These are phyloP conservation scores for Takashimella koratensis DNA, from an alignment of 1,284 basidiomycete genomes.

Conservation along the genomic window DNA sequence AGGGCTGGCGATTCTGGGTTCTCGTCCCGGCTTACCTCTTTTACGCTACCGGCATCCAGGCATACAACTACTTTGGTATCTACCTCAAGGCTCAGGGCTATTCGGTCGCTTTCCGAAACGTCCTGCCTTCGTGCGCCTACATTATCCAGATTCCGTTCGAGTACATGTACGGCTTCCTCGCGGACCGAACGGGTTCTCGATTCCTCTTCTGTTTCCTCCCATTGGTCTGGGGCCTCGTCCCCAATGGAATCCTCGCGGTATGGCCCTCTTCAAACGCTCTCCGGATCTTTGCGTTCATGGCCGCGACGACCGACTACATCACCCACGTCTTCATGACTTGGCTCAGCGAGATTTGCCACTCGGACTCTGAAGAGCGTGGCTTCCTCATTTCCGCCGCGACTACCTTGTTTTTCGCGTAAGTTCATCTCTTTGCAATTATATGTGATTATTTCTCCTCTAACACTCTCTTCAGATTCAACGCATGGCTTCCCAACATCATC, in stretches of 20 bases:
- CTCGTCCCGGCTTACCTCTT: conserved; percentile 13
- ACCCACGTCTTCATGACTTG: conserved; percentile 10
- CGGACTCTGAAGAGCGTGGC: conserved; percentile 11
- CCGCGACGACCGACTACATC: conserved; percentile 1
- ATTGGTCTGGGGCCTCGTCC: neutral
- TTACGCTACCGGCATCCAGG: conserved; percentile 13
- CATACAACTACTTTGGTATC: conserved; percentile 16
- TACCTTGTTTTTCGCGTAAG: conserved; percentile 13
- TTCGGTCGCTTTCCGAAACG: conserved; percentile 12
- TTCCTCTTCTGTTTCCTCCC: conserved; percentile 5
- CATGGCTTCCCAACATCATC: conserved; percentile 11
- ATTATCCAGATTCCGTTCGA: conserved; percentile 5
- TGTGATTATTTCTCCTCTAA: neutral
- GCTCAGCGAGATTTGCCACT: conserved; percentile 12
- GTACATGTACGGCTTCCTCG: conserved; percentile 9
- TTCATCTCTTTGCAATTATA: neutral
- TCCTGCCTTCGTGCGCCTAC: conserved; percentile 10
- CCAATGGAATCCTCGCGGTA: conserved; percentile 5
- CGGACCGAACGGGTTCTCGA: conserved; percentile 8
- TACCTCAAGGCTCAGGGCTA: conserved; percentile 14
- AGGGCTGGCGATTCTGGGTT: conserved; percentile 15
- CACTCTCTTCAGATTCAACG: conserved; percentile 2
- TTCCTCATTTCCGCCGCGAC: conserved; percentile 10
- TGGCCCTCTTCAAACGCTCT: conserved; percentile 6
- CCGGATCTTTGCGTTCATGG: neutral